phyloP scores from a whole-genome alignment of 83 land plant genomes.

The Thuja plicata region DNA sequence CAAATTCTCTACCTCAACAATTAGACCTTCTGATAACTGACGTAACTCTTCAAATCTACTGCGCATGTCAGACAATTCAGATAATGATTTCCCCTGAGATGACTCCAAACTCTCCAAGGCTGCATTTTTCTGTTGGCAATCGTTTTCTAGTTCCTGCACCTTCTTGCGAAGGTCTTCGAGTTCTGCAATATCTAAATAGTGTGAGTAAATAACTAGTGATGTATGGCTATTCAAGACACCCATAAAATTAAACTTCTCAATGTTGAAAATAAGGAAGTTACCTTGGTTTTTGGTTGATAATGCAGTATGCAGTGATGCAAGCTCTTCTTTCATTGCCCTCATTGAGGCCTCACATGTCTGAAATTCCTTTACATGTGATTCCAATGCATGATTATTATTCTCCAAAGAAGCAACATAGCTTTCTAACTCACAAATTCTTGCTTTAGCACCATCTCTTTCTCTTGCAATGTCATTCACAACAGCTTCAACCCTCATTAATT shows the following conservation, averaged over 20 bases:
- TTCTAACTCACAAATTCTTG: constrained; percentile 39
- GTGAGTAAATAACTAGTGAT: neutral
- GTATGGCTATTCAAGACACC: neutral
- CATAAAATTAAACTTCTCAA: neutral
- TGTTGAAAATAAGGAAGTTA: constrained; percentile 10
- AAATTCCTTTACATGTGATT: constrained; percentile 26
- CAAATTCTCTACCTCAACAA: constrained; percentile 42
- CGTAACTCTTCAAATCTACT: constrained; percentile 29
- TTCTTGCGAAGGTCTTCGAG: neutral
- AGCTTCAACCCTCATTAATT: constrained; percentile 9
- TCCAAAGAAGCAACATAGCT: constrained; percentile 31
- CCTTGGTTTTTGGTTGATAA: constrained; percentile 41
- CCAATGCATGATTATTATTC: constrained; percentile 24
- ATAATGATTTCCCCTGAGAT: constrained; percentile 19
- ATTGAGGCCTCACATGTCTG: constrained; percentile 22
- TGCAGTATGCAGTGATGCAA: constrained; percentile 25
- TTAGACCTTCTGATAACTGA: constrained; percentile 23
- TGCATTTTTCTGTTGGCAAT: constrained; percentile 20
- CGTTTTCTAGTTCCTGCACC: constrained; percentile 30
- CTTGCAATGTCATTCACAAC: neutral
- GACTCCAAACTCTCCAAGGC: constrained; percentile 21
- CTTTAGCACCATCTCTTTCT: constrained; percentile 14
- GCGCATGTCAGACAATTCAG: constrained; percentile 38
- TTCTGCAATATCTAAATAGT: constrained; percentile 28
- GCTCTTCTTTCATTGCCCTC: constrained; percentile 30